Percentiles rank a stretch among this genome's conserved stretches.
These are phyloP conservation scores for Globisporangium cederbergense DNA, from an alignment of 352 stramenopile species.

Conservation along the genomic window DNA sequence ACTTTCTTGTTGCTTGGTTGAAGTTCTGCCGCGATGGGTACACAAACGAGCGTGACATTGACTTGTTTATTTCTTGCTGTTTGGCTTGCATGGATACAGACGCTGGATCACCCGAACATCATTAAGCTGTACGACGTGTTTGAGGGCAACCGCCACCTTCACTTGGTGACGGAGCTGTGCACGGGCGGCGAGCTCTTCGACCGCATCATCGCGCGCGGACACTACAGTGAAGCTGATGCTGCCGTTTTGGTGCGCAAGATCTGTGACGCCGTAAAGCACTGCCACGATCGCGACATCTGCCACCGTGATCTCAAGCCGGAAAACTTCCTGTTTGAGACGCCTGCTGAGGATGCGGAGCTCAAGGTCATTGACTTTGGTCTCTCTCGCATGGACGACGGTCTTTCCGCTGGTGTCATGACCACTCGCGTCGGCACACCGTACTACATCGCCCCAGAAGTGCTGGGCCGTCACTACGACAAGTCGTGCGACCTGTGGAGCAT, in stretches of 20 bases:
- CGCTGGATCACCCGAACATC: conserved; percentile 96
- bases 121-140: conserved; percentile 98
- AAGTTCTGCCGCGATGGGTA: conserved; percentile 3
- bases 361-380: conserved; percentile 99
- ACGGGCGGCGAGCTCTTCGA: conserved; percentile 96
- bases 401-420: conserved; percentile 86
- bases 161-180: conserved; percentile 97
- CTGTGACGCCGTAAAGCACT: conserved; percentile 95
- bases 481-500: conserved; percentile 97
- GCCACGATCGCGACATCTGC: conserved; percentile 97
- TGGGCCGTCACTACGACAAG: conserved; percentile 94
- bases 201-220: conserved; percentile 85
- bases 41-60: neutral
- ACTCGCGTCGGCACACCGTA: conserved; percentile 97
- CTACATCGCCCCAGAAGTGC: conserved; percentile 94
- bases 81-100: conserved; percentile 27
- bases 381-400: conserved; percentile 87
- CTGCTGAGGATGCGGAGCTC: conserved; percentile 88
- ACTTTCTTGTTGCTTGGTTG: conserved; percentile 1
- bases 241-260: conserved; percentile 96
- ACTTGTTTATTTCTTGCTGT: conserved; percentile 7
- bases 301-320: conserved; percentile 98
- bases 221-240: conserved; percentile 98
- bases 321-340: conserved; percentile 94
- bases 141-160: conserved; percentile 95